phyloP scores from a whole-genome alignment of 257 asterid species.

The Lycium ferocissimum region DNA sequence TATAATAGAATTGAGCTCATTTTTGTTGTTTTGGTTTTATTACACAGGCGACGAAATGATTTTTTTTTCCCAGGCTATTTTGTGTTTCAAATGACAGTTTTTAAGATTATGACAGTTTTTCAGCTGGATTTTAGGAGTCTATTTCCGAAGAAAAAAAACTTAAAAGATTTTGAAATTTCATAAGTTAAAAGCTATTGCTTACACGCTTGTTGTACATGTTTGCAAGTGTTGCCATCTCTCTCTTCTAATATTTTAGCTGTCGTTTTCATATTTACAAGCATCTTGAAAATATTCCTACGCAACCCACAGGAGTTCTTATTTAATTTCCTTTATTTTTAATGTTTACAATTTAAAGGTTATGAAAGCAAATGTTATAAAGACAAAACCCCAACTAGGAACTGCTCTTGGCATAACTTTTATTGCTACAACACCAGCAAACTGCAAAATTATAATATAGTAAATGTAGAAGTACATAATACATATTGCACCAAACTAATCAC shows the following conservation, averaged over 20 bases:
- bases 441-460: not conserved
- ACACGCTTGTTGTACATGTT: not conserved
- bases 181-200: not conserved
- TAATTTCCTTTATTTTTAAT: not conserved
- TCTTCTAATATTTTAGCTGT: not conserved
- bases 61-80: no score
- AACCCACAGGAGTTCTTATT: not conserved
- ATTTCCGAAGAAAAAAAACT: no score
- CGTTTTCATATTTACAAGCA: not conserved
- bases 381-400: not conserved
- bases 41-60: no score
- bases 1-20: no score
- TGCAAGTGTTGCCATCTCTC: not conserved
- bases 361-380: not conserved
- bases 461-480: not conserved
- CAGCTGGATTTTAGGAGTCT: no score
- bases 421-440: not conserved
- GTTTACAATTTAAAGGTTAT: not conserved
- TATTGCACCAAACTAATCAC: conserved; percentile 16
- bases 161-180: no score
- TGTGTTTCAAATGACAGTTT: no score
- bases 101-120: no score
- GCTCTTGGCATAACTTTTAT: not conserved
- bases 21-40: no score
- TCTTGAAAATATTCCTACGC: no score